Conservation (phyloP, 305 asterid species). For the Vinca major region DNA sequence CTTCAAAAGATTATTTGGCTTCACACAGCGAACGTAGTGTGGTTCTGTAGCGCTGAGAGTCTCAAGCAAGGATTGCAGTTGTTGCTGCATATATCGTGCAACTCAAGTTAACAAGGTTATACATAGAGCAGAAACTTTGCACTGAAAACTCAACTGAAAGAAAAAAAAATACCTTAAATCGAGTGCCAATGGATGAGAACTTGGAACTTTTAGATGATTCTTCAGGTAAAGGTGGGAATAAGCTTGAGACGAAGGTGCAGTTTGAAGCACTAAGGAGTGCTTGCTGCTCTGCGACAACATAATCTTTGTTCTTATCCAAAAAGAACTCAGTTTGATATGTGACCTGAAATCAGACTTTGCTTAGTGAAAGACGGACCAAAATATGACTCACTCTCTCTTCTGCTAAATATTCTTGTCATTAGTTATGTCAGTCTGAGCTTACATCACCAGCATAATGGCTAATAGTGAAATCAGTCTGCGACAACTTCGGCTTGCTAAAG, state of each 20-base stretch:
- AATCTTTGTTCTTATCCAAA: conserved; percentile 91
- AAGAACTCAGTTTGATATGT: conserved; percentile 75
- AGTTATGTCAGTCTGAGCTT: conserved; percentile 21
- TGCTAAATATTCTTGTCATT: conserved; percentile 1
- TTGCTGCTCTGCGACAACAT: conserved; percentile 84
- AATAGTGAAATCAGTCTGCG: conserved; percentile 77
- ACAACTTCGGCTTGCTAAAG: conserved; percentile 80
- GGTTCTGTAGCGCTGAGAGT: conserved; percentile 85
- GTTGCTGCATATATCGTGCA: conserved; percentile 47
- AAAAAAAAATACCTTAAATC: conserved; percentile 56
- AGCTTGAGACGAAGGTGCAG: conserved; percentile 66
- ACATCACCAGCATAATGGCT: conserved; percentile 96
- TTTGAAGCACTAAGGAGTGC: conserved; percentile 70
- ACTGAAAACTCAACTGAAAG: conserved; percentile 11
- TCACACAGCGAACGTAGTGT: conserved; percentile 80
- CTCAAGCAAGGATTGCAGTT: conserved; percentile 85
- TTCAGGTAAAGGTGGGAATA: conserved; percentile 74
- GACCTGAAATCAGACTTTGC: conserved; percentile 49
- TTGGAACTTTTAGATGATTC: conserved; percentile 80
- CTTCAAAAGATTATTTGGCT: conserved; percentile 82
- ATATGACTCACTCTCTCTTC: conserved; percentile 1
- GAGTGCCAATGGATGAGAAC: conserved; percentile 83
- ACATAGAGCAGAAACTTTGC: conserved; percentile 12
- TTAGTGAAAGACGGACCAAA: conserved; percentile 26
- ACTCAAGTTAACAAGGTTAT: conserved; percentile 14